Evolutionary conservation across 1,284 basidiomycete species (phyloP).

Genomic region (Puccinia novopanici): DNA sequence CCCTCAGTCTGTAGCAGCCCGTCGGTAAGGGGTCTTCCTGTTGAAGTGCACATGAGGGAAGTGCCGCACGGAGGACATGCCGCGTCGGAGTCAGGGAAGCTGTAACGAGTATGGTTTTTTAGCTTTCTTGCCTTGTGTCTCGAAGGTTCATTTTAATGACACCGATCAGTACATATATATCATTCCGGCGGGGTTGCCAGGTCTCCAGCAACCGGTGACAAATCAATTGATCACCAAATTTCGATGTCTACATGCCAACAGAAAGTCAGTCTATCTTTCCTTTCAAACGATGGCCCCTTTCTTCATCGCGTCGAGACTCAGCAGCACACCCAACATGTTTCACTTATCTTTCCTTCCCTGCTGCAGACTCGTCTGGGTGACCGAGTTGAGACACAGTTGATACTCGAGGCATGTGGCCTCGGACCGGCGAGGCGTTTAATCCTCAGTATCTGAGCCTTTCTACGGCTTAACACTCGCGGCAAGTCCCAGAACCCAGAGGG

Average conservation of each 20-base stretch:
- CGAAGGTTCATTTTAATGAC: too few species aligned
- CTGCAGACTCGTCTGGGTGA: not conserved
- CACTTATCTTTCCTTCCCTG: not conserved
- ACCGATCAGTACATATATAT: too few species aligned
- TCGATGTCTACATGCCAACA: not conserved
- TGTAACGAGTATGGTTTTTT: too few species aligned
- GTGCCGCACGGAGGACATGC: too few species aligned
- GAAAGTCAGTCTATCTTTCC: not conserved
- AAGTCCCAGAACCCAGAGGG: not conserved
- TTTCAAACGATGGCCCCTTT: not conserved
- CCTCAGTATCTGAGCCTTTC: conserved; percentile 4
- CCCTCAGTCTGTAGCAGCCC: too few species aligned
- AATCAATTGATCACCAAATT: not conserved
- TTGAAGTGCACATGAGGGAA: too few species aligned
- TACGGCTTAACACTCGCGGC: conserved; percentile 6
- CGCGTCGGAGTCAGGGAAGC: too few species aligned
- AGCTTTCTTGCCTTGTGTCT: too few species aligned
- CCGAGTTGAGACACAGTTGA: not conserved
- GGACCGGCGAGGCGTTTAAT: conserved; percentile 7
- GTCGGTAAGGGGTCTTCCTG: too few species aligned
- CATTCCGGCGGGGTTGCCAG: too few species aligned
- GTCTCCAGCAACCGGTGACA: not conserved
- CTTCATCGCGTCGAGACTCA: not conserved
- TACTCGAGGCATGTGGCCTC: conserved; percentile 2
- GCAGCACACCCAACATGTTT: not conserved